Evolutionary conservation across 495 filamentous ascomycete species (phyloP).

Genomic region (Xylaria castorea): DNA sequence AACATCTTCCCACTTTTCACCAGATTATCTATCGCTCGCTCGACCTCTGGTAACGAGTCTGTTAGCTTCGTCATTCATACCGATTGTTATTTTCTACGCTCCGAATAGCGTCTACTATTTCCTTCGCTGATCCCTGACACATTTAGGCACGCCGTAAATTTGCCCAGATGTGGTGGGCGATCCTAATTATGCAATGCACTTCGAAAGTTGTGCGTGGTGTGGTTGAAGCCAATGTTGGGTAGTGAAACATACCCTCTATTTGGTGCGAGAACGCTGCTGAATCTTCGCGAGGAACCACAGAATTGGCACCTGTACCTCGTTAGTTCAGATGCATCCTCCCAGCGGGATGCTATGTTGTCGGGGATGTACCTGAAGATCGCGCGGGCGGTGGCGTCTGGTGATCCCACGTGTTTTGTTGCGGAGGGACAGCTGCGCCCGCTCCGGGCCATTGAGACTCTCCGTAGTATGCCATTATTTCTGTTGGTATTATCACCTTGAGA

Average conservation of each 20-base stretch:
- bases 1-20: constrained; percentile 96
- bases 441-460: constrained; percentile 82
- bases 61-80: constrained; percentile 33
- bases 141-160: neutral
- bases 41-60: constrained; percentile 74
- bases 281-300: constrained; percentile 78
- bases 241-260: constrained; percentile 81
- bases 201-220: neutral
- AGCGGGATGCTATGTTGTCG: neutral
- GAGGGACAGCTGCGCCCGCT: constrained; percentile 61
- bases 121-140: constrained; percentile 9
- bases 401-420: constrained; percentile 69
- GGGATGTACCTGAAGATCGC: constrained; percentile 60
- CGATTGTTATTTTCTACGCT: neutral
- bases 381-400: constrained; percentile 87
- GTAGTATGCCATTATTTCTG: constrained; percentile 66
- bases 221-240: neutral
- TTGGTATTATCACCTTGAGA: neutral
- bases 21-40: constrained; percentile 93
- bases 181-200: constrained; percentile 19
- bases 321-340: neutral
- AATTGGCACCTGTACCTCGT: constrained; percentile 71
- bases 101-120: constrained; percentile 19
- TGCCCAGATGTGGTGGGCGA: neutral
- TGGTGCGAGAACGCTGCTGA: constrained; percentile 82